phyloP scores from a whole-genome alignment of 768 basidiomycete species.

The Suillus alpinus region DNA sequence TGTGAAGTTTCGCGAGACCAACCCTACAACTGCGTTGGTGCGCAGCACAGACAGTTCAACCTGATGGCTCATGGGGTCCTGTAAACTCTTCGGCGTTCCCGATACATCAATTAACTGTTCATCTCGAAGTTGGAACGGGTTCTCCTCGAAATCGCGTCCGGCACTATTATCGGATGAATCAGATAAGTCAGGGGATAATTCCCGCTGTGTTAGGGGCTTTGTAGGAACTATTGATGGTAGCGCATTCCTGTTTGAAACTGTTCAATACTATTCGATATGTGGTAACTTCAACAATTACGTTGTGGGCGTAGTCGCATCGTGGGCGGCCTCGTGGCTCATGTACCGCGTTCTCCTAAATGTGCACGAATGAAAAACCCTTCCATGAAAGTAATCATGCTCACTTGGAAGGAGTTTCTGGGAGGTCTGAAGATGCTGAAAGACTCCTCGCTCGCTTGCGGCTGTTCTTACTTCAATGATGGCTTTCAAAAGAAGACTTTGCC shows the following conservation, averaged over 20 bases:
- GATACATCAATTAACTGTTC: background rate
- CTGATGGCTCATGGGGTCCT: background rate
- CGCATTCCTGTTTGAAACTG: slow-evolving; percentile 6
- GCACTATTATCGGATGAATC: background rate
- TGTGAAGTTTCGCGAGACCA: slow-evolving; percentile 3
- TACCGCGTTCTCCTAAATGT: background rate
- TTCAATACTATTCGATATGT: too few relatives aligned
- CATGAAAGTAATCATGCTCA: slow-evolving; percentile 10
- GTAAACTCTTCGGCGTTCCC: background rate
- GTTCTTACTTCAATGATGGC: background rate
- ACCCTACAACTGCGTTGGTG: background rate
- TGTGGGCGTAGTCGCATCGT: background rate
- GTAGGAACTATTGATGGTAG: background rate
- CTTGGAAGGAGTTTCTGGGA: slow-evolving; percentile 19
- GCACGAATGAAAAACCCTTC: background rate
- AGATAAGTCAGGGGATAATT: background rate
- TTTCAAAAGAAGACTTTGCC: background rate
- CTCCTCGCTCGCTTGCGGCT: slow-evolving; percentile 26
- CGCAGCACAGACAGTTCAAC: background rate
- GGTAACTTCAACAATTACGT: slow-evolving; percentile 6
- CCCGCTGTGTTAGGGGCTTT: background rate
- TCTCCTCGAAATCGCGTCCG: background rate
- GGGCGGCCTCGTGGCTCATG: background rate
- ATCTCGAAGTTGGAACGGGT: background rate
- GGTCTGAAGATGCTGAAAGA: slow-evolving; percentile 13